Base-by-base conservation (phyloP, 768 basidiomycete species). In the Lanmaoa pseudosensibilis region DNA sequence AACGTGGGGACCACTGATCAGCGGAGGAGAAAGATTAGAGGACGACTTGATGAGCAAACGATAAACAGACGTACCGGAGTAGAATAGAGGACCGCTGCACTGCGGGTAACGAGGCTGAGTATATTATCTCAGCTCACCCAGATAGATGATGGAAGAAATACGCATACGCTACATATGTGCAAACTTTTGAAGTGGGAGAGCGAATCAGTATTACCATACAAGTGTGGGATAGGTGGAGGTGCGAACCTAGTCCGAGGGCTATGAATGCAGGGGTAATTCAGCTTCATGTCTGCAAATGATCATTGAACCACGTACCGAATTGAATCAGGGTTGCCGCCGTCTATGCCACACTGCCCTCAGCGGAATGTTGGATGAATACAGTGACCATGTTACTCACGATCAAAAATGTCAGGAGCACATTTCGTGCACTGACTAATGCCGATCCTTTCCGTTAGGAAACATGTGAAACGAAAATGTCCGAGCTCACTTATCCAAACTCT, bases 401-500 rank as follows among this genome's bases (percentile, higher is more conserved):
- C 44, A 43, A 52, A 15, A 46, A 38, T 6, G 59, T 57, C 2
- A 55, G 1, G 2, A 46, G 1, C 18, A 41, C 30, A 32, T 61
- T 61, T 5, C 18, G 32, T 23, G 9, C 2, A 25, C 60, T 61
- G 16, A 61, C 60, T 61, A 13, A 21, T 15, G 15, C 30, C 7
- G 18, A 8, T 2, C 6, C n/a, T n/a, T n/a, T n/a, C n/a, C n/a
- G n/a, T n/a, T n/a, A 46, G 21, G 36, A 30, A 32, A 32, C 3
- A 25, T 5, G n/a, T 2, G 1, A 16, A 7, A 34, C 16, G 3
- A 34, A 34, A 7, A 7, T 7, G 1, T 9, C 8, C 5, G 3
- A 15, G 38, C 55, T 44, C 25, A 62, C 61, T 62, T 43, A 61
- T 61, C 59, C 59, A 61, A 7, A 61, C 10, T 32, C 60, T 36